Conservation (phyloP, 768 basidiomycete species). For the Macrolepiota albuminosa region DNA sequence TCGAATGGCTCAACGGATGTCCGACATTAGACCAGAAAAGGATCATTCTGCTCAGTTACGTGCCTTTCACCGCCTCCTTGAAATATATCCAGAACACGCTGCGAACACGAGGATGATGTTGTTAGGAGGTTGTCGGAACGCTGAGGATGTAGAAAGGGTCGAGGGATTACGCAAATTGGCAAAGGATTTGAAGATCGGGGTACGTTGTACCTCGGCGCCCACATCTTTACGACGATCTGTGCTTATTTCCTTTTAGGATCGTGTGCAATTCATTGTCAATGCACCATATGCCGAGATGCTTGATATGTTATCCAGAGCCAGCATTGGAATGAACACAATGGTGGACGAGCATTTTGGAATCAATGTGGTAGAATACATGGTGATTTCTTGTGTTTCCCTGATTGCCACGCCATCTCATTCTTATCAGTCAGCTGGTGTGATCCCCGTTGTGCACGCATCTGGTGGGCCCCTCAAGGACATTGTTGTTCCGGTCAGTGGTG, state of each 20-base stretch:
- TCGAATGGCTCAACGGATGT: not conserved
- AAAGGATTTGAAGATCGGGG: conserved; percentile 58
- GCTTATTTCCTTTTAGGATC: conserved; percentile 37
- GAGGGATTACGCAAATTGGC: conserved; percentile 54
- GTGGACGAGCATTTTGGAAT: conserved; percentile 98
- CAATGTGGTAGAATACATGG: conserved; percentile 97
- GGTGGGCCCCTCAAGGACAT: conserved; percentile 92
- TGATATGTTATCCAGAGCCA: conserved; percentile 64
- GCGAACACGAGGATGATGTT: conserved; percentile 47
- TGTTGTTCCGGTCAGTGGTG: conserved; percentile 70
- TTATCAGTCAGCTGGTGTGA: conserved; percentile 85
- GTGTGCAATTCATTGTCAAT: conserved; percentile 79
- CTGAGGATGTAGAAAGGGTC: conserved; percentile 67
- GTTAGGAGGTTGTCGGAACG: conserved; percentile 83
- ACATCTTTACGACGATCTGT: not conserved
- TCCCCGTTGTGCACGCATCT: conserved; percentile 89
- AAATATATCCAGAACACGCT: conserved; percentile 55
- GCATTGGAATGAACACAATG: conserved; percentile 93
- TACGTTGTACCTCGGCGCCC: conserved; percentile 25
- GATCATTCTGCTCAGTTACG: conserved; percentile 79
- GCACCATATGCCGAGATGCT: conserved; percentile 72
- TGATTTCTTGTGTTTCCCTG: conserved; percentile 25
- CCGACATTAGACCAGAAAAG: conserved; percentile 76
- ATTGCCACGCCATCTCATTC: not conserved
- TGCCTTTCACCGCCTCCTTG: conserved; percentile 60